Conservation (phyloP, 345 rosid genomes). For the Gossypium turneri region DNA sequence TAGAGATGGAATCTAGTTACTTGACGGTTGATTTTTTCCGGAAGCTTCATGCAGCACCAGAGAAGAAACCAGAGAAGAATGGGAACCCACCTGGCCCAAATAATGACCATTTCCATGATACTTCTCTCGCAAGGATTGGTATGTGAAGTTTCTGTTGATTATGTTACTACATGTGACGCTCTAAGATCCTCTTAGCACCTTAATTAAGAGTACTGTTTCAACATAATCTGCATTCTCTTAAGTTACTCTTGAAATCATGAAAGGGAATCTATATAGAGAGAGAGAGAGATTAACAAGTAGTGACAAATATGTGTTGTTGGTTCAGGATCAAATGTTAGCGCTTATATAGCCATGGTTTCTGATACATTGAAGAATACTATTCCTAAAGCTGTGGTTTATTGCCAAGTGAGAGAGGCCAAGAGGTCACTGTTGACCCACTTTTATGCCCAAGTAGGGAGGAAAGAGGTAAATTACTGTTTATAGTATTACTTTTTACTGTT, state of each 20-base stretch:
- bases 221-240: neutral
- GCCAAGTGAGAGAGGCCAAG: conserved; percentile 95
- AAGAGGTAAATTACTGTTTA: conserved; percentile 65
- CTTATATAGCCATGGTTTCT: conserved; percentile 86
- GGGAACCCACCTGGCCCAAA: conserved; percentile 48
- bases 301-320: conserved; percentile 14
- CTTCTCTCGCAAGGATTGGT: conserved; percentile 89
- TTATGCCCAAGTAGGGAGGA: conserved; percentile 83
- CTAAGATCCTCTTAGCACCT: neutral
- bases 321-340: conserved; percentile 89
- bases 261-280: too few relatives aligned
- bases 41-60: conserved; percentile 83
- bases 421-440: conserved; percentile 80
- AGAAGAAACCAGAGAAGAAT: conserved; percentile 76
- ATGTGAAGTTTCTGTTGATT: conserved; percentile 10
- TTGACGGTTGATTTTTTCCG: conserved; percentile 95
- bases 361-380: conserved; percentile 84
- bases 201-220: neutral
- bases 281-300: neutral
- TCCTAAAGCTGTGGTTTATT: conserved; percentile 94
- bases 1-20: conserved; percentile 98
- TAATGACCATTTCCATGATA: conserved; percentile 62
- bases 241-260: neutral
- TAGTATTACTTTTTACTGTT: neutral
- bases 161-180: neutral